These are phyloP conservation scores for Geotrichum siamense DNA, from an alignment of 1,139 yeast species.

Conservation along the genomic window DNA sequence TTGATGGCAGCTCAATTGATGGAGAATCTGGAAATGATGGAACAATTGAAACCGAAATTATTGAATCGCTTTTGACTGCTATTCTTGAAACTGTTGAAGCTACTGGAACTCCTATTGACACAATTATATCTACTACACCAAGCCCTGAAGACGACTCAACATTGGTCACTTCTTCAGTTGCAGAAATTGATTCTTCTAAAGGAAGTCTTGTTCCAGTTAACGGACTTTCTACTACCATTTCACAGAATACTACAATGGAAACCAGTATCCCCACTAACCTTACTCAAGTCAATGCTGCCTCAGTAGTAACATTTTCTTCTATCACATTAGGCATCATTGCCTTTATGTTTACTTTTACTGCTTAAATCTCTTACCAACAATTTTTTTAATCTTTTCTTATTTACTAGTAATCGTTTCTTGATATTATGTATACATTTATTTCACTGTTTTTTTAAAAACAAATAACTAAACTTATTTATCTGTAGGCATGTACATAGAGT, in stretches of 20 bases:
- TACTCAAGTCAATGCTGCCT: constrained; percentile 1
- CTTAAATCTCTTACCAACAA: no score
- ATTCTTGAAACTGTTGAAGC: background rate
- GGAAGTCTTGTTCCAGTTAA: background rate
- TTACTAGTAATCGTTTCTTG: no score
- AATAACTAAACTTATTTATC: no score
- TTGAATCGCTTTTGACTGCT: background rate
- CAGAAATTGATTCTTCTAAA: background rate
- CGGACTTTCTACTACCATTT: constrained; percentile 1
- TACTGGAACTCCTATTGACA: background rate
- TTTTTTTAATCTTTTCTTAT: no score
- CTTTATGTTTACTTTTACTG: constrained; percentile 2
- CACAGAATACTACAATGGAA: background rate
- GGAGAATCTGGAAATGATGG: background rate
- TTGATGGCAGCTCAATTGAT: background rate
- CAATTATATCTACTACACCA: background rate
- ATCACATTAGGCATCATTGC: constrained; percentile 5
- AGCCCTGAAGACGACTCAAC: background rate
- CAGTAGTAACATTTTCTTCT: constrained; percentile 1
- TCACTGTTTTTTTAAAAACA: no score
- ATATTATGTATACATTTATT: no score
- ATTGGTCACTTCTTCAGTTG: background rate
- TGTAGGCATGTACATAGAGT: no score
- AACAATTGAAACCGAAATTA: background rate
- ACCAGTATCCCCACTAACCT: background rate